phyloP scores from a whole-genome alignment of 1,284 basidiomycete species.

The Puccinia polysora region DNA sequence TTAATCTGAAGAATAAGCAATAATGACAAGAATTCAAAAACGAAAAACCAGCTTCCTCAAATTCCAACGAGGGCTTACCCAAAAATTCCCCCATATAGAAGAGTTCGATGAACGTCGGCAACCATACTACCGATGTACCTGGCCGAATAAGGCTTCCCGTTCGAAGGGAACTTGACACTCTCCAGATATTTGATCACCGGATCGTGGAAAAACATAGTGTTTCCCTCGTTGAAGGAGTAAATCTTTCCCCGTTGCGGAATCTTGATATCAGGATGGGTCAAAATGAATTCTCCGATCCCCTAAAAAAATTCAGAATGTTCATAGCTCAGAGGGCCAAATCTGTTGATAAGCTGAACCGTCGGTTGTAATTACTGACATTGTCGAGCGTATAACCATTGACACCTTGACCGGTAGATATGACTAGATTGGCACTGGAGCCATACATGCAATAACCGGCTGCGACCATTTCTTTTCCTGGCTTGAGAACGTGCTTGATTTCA shows the following conservation, averaged over 20 bases:
- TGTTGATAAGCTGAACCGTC: neutral
- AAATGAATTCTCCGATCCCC: constrained; percentile 93
- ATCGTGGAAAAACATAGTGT: constrained; percentile 86
- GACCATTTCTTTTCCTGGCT: constrained; percentile 94
- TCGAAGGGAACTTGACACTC: constrained; percentile 71
- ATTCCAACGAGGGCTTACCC: constrained; percentile 55
- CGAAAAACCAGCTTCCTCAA: neutral
- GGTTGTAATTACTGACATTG: constrained; percentile 56
- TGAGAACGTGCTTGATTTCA: constrained; percentile 76
- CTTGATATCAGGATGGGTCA: constrained; percentile 94
- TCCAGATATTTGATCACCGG: constrained; percentile 83
- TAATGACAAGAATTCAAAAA: neutral
- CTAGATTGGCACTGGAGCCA: constrained; percentile 95
- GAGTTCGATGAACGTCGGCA: constrained; percentile 90
- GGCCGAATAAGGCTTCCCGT: constrained; percentile 54
- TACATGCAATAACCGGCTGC: constrained; percentile 82
- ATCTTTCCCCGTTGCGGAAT: constrained; percentile 94
- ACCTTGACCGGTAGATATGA: constrained; percentile 88
- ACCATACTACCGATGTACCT: constrained; percentile 99
- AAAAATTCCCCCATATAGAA: constrained; percentile 97
- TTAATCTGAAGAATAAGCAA: neutral
- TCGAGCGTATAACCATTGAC: constrained; percentile 99
- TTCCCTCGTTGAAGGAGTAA: constrained; percentile 99
- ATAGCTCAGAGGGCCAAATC: neutral
- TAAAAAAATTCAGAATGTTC: no score